phyloP scores from a whole-genome alignment of 768 basidiomycete species.

The Trametopsis cervina region DNA sequence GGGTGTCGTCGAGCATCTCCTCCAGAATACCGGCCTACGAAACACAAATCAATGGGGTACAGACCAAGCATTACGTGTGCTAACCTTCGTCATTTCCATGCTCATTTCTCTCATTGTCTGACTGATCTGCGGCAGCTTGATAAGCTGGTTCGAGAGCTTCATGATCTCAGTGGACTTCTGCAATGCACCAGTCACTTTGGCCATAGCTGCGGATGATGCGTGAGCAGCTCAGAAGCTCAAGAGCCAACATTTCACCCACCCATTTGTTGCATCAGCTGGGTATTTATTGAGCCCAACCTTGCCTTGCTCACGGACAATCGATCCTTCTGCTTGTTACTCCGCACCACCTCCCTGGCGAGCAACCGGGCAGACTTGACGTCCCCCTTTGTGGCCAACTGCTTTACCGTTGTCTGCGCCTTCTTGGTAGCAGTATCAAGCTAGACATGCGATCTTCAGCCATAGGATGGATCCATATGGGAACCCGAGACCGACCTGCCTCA shows the following conservation, averaged over 20 bases:
- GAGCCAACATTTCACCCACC: conserved; percentile 45
- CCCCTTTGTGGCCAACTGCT: conserved; percentile 84
- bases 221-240: background rate
- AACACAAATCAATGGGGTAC: conserved; percentile 7
- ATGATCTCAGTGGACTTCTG: conserved; percentile 99
- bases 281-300: conserved; percentile 80
- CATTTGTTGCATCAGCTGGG: conserved; percentile 86
- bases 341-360: conserved; percentile 88
- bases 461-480: background rate
- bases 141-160: conserved; percentile 90
- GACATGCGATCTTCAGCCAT: conserved; percentile 10
- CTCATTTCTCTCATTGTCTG: conserved; percentile 96
- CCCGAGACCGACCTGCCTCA: conserved; percentile 72
- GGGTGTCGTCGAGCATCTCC: conserved; percentile 93
- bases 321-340: conserved; percentile 93
- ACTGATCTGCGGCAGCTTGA: conserved; percentile 90
- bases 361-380: conserved; percentile 91
- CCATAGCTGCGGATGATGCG: conserved; percentile 59
- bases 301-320: conserved; percentile 90
- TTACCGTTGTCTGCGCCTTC: conserved; percentile 77
- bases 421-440: conserved; percentile 78
- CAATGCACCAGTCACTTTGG: conserved; percentile 94
- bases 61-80: conserved; percentile 6
- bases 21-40: conserved; percentile 91
- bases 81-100: conserved; percentile 98